Evolutionary conservation across 139 green algal species (phyloP).

Genomic region (Tetraselmis chui): DNA sequence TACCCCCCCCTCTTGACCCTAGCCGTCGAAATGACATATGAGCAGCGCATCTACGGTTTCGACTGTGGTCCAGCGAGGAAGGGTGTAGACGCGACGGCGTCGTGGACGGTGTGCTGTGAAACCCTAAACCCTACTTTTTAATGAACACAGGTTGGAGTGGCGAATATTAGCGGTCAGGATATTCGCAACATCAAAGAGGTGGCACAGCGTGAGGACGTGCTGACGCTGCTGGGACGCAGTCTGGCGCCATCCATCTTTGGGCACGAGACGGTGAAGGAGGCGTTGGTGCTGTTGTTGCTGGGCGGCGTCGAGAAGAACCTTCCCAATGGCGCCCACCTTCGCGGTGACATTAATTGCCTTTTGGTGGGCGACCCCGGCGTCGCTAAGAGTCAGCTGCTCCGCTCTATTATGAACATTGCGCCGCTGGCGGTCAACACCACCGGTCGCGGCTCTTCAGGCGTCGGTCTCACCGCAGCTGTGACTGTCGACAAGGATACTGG

Average conservation of each 20-base stretch:
- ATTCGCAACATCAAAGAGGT: slow-evolving; percentile 38
- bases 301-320: slow-evolving; percentile 34
- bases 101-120: no score
- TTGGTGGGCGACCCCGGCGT: slow-evolving; percentile 86
- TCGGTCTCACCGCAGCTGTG: slow-evolving; percentile 95
- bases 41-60: no score
- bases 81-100: no score
- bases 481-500: slow-evolving; percentile 86
- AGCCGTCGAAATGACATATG: no score
- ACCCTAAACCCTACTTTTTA: no score
- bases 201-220: slow-evolving; percentile 36
- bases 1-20: no score
- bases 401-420: slow-evolving; percentile 88
- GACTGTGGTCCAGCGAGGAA: no score
- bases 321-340: slow-evolving; percentile 69
- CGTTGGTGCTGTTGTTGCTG: slow-evolving; percentile 57
- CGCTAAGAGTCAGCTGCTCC: slow-evolving; percentile 94
- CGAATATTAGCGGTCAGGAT: slow-evolving; percentile 18
- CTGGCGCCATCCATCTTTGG: slow-evolving; percentile 96
- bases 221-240: slow-evolving; percentile 73
- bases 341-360: slow-evolving; percentile 97
- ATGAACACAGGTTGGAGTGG: not conserved
- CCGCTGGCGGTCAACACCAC: slow-evolving; percentile 91
- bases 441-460: slow-evolving; percentile 88
- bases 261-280: slow-evolving; percentile 89